Conservation (phyloP, 805 yeast genomes). For the Wickerhamiella azyma region DNA sequence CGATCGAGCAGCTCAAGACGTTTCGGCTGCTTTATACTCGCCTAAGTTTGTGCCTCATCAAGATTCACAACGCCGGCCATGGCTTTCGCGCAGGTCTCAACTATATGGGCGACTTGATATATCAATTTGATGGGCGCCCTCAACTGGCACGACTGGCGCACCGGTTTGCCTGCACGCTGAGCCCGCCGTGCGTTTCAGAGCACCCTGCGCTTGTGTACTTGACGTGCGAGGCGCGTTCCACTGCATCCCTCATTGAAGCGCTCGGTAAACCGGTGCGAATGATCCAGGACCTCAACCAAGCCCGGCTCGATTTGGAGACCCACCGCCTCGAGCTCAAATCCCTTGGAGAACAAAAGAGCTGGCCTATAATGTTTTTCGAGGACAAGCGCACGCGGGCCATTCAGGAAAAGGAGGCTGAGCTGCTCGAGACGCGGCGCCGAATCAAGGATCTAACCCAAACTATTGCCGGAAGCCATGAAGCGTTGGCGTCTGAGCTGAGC, state of each 20-base stretch:
- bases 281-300: conserved; percentile 18
- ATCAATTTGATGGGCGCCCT: background rate
- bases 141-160: background rate
- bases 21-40: conserved; percentile 3
- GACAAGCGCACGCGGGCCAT: conserved; percentile 25
- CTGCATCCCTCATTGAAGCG: conserved; percentile 18
- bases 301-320: conserved; percentile 15
- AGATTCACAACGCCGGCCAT: background rate
- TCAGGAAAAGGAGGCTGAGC: conserved; percentile 20
- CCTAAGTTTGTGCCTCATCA: conserved; percentile 1
- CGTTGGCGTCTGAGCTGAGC: conserved; percentile 28
- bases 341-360: conserved; percentile 18
- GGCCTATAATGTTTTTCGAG: conserved; percentile 25
- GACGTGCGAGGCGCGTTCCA: conserved; percentile 10
- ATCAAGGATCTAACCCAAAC: conserved; percentile 22
- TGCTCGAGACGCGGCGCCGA: conserved; percentile 21
- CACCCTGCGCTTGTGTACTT: background rate
- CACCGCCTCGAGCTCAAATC: conserved; percentile 17
- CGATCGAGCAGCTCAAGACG: conserved; percentile 11
- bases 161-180: conserved; percentile 6
- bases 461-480: conserved; percentile 24
- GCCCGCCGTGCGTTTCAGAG: background rate
- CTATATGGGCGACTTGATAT: background rate
- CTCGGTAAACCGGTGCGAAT: conserved; percentile 21
- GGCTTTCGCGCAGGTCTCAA: background rate